Evolutionary conservation across 139 green algal species (phyloP), one percentile per base, ranked within the genome.

Genomic region (Coelastrella sp.): DNA sequence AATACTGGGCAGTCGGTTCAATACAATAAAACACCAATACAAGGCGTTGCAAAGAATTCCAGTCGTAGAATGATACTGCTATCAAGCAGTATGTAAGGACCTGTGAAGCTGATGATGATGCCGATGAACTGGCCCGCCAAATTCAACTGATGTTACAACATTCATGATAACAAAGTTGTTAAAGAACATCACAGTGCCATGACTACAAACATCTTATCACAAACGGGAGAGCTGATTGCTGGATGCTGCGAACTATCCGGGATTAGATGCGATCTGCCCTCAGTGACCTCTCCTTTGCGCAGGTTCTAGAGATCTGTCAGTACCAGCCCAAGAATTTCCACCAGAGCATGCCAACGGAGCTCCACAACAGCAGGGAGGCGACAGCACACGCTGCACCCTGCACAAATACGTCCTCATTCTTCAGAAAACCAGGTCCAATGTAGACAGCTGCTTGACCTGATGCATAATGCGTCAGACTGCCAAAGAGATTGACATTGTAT

Each of bases 391-490:
- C 89, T 4, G 93, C 96, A 25, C 97, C 97, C 63, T 96, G 91
- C 59, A 90, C 91, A 90, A 98, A 98, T 56, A 98, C 93, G 61
- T 98, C 96, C 8, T 92, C 90, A 7, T 98, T 92, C 15, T 89
- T 94, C 74, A 98, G 92, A 93, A 97, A 99, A 78, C 97, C 97
- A 25, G 96, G 93, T 83, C 97, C 96, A 87, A 97, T 99, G 95
- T 98, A 99, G 12, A 91, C 87, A 19, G 92, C 93, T 10, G 93
- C 93, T 93, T 99, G 98, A 59, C 97, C 97, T n/a, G 93, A 97
- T 59, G 96, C 97, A 93, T 99, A 99, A 93, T 99, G 98, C 6
- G 98, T 98, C 89, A 99, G 96, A 72, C 95, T 98, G 91, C 98
- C 98, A 90, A 99, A 99, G 24, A 99, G 94, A 94, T 99, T 99